Base-by-base conservation (phyloP, 192 early-diverging fungal species). In the Diversispora epigaea region DNA sequence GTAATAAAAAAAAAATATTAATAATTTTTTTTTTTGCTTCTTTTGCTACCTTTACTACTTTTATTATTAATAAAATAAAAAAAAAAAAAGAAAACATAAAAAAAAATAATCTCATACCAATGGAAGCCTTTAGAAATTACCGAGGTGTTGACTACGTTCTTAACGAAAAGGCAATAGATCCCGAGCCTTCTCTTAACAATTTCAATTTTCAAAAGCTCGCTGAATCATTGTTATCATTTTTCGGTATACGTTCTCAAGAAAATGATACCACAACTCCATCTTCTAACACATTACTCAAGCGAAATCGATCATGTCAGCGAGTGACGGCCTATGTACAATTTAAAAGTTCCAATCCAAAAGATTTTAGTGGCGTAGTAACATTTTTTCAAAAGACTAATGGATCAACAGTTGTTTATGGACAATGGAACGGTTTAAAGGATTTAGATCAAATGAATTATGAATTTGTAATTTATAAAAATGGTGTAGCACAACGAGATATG, bases 381-480 rank as follows among this genome's bases (percentile, higher is more conserved):
- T 54, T 54, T 54, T 54, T 54, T 54, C 50, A 54, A 54, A 8
- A 54, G n/a, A 11, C 7, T 14, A 54, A 54, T 54, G 50, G 50
- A 17, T 54, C 50, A 41, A 64, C 62, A 15, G 62, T 64, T 15
- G 62, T 40, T 64, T 64, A 64, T 11, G 62, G 62, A 14, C 32
- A 64, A 40, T 64, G 62, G 62, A 12, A 19, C 43, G 40, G n/a
- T 40, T 6, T 64, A 41, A 32, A 64, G 12, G 62, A 64, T 64
- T 17, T 40, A 17, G 40, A 64, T n/a, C 62, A 40, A 41, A 41
- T 64, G 40, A 64, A 64, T 64, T 64, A 64, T 41, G 62, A 64
- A 64, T 64, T 64, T 64, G 62, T 64, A 4, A 64, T 64, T 41
- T 64, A 64, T 64, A 64, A 64, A 64, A 44, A 64, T 64, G 62